Evolutionary conservation across 2,329 filamentous ascomycete genomes (phyloP), one percentile per base, ranked within the genome.

Genomic region (Scedosporium apiospermum): DNA sequence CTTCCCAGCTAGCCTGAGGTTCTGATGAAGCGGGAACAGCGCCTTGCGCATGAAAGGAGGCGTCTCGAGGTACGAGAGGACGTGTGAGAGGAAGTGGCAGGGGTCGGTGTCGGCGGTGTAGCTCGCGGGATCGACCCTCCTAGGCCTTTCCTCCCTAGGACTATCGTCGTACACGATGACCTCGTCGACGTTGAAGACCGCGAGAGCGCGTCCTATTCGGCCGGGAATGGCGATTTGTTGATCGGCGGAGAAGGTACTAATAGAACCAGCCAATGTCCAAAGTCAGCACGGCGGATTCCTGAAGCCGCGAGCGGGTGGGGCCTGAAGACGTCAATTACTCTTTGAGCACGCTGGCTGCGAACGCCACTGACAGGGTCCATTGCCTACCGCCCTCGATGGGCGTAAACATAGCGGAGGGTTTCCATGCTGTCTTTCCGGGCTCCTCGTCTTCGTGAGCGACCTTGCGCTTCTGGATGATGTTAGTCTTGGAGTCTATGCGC

Each of bases 131-230:
- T 85, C 81, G 60, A 82, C 77, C 21, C 73, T 74, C 27, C 70
- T 72, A 34, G 78, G 75, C 38, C 81, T 80, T 38, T 77, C 69
- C 14, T 79, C 75, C 6, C 68, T 59, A 2, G 80, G 80, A 42
- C 79, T 80, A 74, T 96, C 91, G 70, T 93, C 86, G 73, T 89
- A 96, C 62, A 96, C 78, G 60, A 96, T 81, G 34, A 96, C 81
- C 75, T 96, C 91, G 71, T 96, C 91, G 67, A 96, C 82, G 69
- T 85, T 88, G 75, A 95, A 96, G 65, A 96, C 88, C 65, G 90
- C 88, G 60, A 91, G 82, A 41, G 90, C 90, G 61, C 91, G 89
- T 5, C 91, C 91, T 61, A 96, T 87, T 66, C 88, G 87, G 6
- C 88, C 89, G 1, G 87, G 88, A 58, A 89, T 80, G 58, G 82